Conservation (phyloP, 2,329 filamentous ascomycete species). For the Elsinoe ampelina region DNA sequence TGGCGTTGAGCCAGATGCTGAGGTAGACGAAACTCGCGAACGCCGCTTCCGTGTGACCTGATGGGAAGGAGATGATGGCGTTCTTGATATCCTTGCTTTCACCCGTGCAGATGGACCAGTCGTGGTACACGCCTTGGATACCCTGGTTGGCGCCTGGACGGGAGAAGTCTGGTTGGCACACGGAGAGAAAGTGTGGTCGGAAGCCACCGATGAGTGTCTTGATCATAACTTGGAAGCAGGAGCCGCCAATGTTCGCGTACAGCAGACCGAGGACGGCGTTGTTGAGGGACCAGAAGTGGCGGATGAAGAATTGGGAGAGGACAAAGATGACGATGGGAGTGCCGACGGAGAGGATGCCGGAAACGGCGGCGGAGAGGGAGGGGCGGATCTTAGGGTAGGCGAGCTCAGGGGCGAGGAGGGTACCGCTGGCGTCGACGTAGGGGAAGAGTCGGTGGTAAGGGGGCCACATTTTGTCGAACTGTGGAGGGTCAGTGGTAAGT, state of each 20-base stretch:
- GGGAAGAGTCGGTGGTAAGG: constrained; percentile 59
- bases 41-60: constrained; percentile 63
- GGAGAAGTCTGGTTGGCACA: constrained; percentile 55
- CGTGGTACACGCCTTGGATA: constrained; percentile 56
- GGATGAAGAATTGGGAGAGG: constrained; percentile 51
- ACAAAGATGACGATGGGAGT: constrained; percentile 51
- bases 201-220: constrained; percentile 64
- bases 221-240: constrained; percentile 68
- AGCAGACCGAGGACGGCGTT: constrained; percentile 61
- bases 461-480: constrained; percentile 4
- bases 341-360: constrained; percentile 42
- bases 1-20: constrained; percentile 66
- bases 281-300: constrained; percentile 47
- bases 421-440: constrained; percentile 55
- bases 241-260: constrained; percentile 59
- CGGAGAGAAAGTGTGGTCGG: constrained; percentile 61
- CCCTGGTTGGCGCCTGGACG: constrained; percentile 34
- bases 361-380: constrained; percentile 59
- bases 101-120: constrained; percentile 60
- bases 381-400: constrained; percentile 65
- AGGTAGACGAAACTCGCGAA: constrained; percentile 64
- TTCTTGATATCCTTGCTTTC: constrained; percentile 57
- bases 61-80: constrained; percentile 60
- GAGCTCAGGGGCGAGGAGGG: constrained; percentile 61
- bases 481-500: background rate